phyloP scores from a whole-genome alignment of 2,329 filamentous ascomycete species.

The Colletotrichum abscissum region DNA sequence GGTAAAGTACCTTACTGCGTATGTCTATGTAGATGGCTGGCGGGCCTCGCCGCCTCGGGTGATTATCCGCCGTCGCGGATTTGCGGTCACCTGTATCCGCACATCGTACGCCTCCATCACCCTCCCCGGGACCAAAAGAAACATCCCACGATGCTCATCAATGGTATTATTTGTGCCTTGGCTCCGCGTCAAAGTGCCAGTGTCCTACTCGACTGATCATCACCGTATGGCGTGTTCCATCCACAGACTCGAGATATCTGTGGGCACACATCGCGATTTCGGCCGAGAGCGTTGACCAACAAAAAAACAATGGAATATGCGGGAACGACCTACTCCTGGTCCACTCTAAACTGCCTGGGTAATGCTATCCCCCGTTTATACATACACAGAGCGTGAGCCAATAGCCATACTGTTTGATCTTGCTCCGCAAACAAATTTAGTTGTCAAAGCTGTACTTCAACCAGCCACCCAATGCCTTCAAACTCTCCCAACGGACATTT shows the following conservation, averaged over 20 bases:
- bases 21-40: constrained; percentile 22
- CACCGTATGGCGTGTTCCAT: not conserved
- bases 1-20: not conserved
- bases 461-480: constrained; percentile 80
- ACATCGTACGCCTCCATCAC: not conserved
- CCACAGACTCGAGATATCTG: not conserved
- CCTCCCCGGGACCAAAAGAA: not conserved
- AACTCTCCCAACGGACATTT: constrained; percentile 90
- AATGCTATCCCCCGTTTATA: constrained; percentile 31
- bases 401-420: not conserved
- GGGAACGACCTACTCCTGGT: constrained; percentile 10
- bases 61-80: constrained; percentile 28
- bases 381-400: constrained; percentile 16
- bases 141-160: constrained; percentile 1
- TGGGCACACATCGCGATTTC: constrained; percentile 1
- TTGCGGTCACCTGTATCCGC: constrained; percentile 2
- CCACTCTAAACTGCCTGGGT: constrained; percentile 33
- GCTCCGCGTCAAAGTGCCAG: constrained; percentile 10
- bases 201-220: not conserved
- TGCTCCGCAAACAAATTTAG: not conserved
- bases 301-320: not conserved
- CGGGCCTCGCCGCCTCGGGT: constrained; percentile 30
- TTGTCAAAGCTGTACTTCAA: constrained; percentile 72
- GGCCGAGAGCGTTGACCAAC: constrained; percentile 12
- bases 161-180: not conserved